Base-by-base conservation (phyloP, 371 early-diverging fungal species). In the Batkoa obscura region DNA sequence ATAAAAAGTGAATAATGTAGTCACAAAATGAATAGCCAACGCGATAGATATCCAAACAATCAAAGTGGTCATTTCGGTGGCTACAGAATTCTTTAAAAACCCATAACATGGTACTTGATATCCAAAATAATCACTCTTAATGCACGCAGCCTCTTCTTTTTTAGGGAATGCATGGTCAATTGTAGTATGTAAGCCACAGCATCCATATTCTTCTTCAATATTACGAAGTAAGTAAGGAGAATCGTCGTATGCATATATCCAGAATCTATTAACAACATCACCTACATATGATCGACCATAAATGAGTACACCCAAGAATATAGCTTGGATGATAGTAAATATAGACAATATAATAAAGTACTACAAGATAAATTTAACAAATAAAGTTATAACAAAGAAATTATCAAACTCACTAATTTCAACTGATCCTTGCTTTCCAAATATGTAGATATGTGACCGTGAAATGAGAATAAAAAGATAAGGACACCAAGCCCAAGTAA, bases 121-220 rank as follows among this genome's bases (percentile, higher is more conserved):
- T 12, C 48, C 48, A 30, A 47, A 47, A n/a, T 47, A 47, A 32
- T 15, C 48, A 32, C 48, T 47, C 9, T 4, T 47, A 15, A n/a
- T 23, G 48, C 48, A 47, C 31, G 48, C 31, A 15, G 31, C 48
- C 10, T n/a, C 31, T 10, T 32, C 48, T 9, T 47, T 12, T 10
- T 47, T n/a, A n/a, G 48, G 48, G 48, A 47, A 47, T 15, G 48
- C 48, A 30, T 47, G 48, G 48, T 47, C 48, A 30, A 6, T 47
- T 15, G n/a, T 47, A 30, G 15, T 32, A 47, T 32, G 48, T 9
- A 47, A 32, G 10, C 48, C 48, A 47, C 48, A 47, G 48, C 48
- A 47, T 47, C 31, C 8, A 47, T 23, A 47, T 32, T 47, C 48
- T 30, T 47, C 48, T 32, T 47, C 48, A n/a, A 47, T 47, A 32